A percentile compares a stretch with the other conserved stretches of the same genome.
Evolutionary conservation across 2,329 filamentous ascomycete species (phyloP).

Genomic region (Pseudogymnoascus sp.): DNA sequence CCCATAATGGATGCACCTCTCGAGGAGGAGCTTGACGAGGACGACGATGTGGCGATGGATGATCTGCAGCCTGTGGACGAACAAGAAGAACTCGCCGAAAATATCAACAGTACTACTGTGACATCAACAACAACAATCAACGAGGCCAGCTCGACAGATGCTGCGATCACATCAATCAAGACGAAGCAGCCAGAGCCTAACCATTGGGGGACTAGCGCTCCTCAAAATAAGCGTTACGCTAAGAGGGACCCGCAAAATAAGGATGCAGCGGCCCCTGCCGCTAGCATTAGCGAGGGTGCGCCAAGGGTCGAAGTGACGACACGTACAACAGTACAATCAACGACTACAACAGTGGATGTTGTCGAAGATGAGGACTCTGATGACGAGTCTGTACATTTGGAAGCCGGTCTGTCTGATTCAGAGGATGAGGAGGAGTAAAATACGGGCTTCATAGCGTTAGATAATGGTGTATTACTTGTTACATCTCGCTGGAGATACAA

Average conservation of each 20-base stretch:
- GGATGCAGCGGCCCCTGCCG: background rate
- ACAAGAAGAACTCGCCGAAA: slow-evolving; percentile 20
- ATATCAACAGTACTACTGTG: slow-evolving; percentile 19
- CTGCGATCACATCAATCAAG: background rate
- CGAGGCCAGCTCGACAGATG: background rate
- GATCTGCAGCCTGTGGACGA: slow-evolving; percentile 9
- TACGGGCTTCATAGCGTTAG: background rate
- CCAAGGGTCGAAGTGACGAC: slow-evolving; percentile 8
- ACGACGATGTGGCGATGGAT: background rate
- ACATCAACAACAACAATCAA: background rate
- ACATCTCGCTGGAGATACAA: background rate
- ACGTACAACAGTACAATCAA: slow-evolving; percentile 9
- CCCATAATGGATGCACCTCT: slow-evolving; percentile 25
- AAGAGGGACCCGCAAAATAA: slow-evolving; percentile 10
- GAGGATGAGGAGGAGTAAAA: slow-evolving; percentile 34
- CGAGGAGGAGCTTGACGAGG: slow-evolving; percentile 18
- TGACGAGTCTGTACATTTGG: slow-evolving; percentile 42
- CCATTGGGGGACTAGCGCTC: slow-evolving; percentile 13
- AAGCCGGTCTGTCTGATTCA: slow-evolving; percentile 40
- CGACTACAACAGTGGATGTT: slow-evolving; percentile 13
- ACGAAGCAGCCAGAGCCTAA: background rate
- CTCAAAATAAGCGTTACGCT: slow-evolving; percentile 19
- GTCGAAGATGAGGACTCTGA: slow-evolving; percentile 35
- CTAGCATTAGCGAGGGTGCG: slow-evolving; percentile 10
- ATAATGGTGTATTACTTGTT: background rate